Conservation (phyloP, 1,284 basidiomycete genomes). For the Volvariella volvacea region DNA sequence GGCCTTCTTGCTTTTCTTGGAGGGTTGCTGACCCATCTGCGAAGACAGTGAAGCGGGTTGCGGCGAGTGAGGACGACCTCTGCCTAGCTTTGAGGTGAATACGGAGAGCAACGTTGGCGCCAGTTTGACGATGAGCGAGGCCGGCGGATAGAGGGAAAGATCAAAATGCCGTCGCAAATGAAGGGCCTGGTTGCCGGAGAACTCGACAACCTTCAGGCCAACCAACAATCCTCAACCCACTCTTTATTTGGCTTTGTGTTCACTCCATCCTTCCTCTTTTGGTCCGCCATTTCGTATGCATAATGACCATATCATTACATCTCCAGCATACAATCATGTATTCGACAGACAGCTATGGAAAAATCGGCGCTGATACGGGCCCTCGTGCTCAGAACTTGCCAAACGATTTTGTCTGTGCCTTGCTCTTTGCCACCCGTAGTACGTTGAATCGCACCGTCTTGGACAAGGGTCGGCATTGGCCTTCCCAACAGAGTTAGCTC, state of each 20-base stretch:
- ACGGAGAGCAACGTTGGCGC: slow-evolving; percentile 74
- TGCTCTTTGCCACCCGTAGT: slow-evolving; percentile 85
- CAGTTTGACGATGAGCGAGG: slow-evolving; percentile 44
- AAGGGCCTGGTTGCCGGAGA: slow-evolving; percentile 7
- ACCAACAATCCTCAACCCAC: slow-evolving; percentile 6
- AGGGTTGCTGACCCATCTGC: slow-evolving; percentile 73
- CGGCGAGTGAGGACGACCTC: slow-evolving; percentile 65
- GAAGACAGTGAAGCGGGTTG: slow-evolving; percentile 36
- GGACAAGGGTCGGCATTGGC: slow-evolving; percentile 98
- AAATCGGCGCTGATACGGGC: no score
- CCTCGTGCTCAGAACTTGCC: slow-evolving; percentile 75
- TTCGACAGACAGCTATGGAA: slow-evolving; percentile 3
- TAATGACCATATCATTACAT: not conserved
- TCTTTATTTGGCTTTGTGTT: slow-evolving; percentile 24
- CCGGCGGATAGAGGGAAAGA: slow-evolving; percentile 10
- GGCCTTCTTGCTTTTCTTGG: slow-evolving; percentile 69
- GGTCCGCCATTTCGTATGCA: slow-evolving; percentile 2
- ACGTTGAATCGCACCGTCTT: slow-evolving; percentile 99
- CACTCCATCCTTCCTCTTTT: slow-evolving; percentile 11
- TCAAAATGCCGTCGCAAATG: slow-evolving; percentile 1
- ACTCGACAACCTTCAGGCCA: slow-evolving; percentile 11
- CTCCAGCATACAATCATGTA: slow-evolving; percentile 2
- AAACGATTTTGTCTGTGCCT: slow-evolving; percentile 85
- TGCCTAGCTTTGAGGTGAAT: slow-evolving; percentile 61
- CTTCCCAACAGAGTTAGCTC: slow-evolving; percentile 33